phyloP scores from a whole-genome alignment of 441 rosid species.

The Eutrema salsugineum region DNA sequence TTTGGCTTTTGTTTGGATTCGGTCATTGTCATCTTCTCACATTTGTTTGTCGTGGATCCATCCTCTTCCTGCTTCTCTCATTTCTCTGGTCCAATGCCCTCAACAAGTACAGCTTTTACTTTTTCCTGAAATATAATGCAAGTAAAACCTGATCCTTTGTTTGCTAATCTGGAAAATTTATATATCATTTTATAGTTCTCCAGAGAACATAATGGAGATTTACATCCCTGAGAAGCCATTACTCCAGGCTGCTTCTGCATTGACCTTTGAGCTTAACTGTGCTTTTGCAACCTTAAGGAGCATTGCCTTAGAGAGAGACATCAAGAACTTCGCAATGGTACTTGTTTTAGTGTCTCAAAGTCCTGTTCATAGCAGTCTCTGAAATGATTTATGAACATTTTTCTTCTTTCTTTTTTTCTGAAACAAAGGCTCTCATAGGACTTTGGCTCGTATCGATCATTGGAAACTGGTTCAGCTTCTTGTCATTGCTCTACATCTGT shows the following conservation, averaged over 20 bases:
- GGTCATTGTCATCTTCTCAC: constrained; percentile 70
- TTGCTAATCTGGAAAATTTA: neutral
- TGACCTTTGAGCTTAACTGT: constrained; percentile 52
- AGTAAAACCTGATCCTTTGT: neutral
- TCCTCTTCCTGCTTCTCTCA: constrained; percentile 50
- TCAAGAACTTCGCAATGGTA: constrained; percentile 70
- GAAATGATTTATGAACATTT: neutral
- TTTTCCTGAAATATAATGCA: neutral
- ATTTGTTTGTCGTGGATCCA: constrained; percentile 54
- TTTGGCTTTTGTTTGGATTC: constrained; percentile 84
- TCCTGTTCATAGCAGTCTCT: neutral
- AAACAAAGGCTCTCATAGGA: constrained; percentile 51
- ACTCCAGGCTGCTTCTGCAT: constrained; percentile 54
- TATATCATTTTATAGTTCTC: constrained; percentile 35
- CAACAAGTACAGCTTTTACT: constrained; percentile 38
- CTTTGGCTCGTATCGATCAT: constrained; percentile 68
- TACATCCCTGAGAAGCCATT: constrained; percentile 71
- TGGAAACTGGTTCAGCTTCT: constrained; percentile 75
- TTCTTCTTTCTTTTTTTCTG: neutral
- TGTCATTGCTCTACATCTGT: constrained; percentile 79
- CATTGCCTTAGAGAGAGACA: constrained; percentile 68
- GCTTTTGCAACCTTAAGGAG: constrained; percentile 49
- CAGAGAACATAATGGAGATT: constrained; percentile 63
- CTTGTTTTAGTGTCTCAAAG: neutral
- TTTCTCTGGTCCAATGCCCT: constrained; percentile 82